Base-by-base conservation (phyloP, 208 protist species). In the Leishmania martiniquensis region DNA sequence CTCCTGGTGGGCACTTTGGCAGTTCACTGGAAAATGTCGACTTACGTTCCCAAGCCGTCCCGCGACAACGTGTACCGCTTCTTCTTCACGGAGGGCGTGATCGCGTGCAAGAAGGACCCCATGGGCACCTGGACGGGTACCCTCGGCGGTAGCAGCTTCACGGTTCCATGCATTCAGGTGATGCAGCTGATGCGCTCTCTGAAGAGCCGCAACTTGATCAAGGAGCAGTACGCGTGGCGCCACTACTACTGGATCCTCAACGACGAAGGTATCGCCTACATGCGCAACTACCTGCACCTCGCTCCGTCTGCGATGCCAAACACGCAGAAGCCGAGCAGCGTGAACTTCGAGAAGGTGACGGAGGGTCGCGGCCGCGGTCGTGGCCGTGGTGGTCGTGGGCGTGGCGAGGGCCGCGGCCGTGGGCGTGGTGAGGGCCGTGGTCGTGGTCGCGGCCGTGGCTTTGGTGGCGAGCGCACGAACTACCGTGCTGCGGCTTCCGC, bases 191-290 rank as follows among this genome's bases (percentile, higher is more conserved):
- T 97, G 91, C 91, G 91, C 85, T 97, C 93, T 51, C 88, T 97
- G 80, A 95, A 95, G 88, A 97, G 93, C 89, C 93, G 93, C 81
- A 89, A 86, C 84, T 87, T 97, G 73, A 92, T 99, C 80, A 96
- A 94, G 84, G 94, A 98, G 91, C 87, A 95, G 85, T 99, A 96
- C 80, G 92, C 93, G 73, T 99, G 96, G 96, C 91, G 93, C 85
- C 91, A 98, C 85, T 98, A 95, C 91, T 99, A 99, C 93, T 98
- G 92, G 93, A 95, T 89, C 76, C 93, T 99, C 76, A 97, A 94
- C 85, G 91, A 98, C 72, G 89, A 93, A 69, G 98, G 98, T 81
- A 85, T 99, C 69, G 86, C 93, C 65, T 98, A 98, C 88, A 89
- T 99, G 77, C 92, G 98, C 76, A 86, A 93, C 54, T 98, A 96